Percentiles rank a stretch among this genome's conserved stretches.
These are phyloP conservation scores for Keqinozyma sinolaborantium DNA, from an alignment of 1,139 yeast genomes.

Conservation along the genomic window DNA sequence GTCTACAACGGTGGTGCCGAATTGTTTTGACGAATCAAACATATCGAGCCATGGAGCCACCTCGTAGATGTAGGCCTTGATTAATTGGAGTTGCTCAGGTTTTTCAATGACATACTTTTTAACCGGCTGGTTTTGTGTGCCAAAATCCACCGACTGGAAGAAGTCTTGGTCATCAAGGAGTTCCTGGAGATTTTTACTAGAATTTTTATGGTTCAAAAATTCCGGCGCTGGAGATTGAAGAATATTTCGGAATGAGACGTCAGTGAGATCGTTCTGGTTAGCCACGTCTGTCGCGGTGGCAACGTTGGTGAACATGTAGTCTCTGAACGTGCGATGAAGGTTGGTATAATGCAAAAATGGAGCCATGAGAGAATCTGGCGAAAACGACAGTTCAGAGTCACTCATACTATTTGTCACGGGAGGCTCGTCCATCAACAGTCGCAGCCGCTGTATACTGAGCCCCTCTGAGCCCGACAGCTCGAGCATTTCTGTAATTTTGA, in stretches of 20 bases:
- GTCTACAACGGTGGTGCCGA: slow-evolving; percentile 20
- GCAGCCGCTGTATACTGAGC: not conserved
- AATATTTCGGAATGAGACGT: slow-evolving; percentile 11
- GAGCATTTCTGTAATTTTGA: too few species aligned
- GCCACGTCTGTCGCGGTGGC: slow-evolving; percentile 6
- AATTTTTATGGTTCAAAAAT: slow-evolving; percentile 5
- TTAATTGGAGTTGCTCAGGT: slow-evolving; percentile 16
- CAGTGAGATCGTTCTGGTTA: slow-evolving; percentile 5
- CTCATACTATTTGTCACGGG: not conserved
- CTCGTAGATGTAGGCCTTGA: slow-evolving; percentile 23
- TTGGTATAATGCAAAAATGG: slow-evolving; percentile 16
- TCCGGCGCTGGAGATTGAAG: slow-evolving; percentile 11
- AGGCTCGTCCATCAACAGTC: not conserved
- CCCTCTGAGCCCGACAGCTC: not conserved
- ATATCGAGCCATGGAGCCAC: slow-evolving; percentile 33
- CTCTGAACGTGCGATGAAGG: slow-evolving; percentile 22
- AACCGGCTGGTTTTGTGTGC: not conserved
- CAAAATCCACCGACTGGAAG: slow-evolving; percentile 1
- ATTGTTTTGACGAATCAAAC: slow-evolving; percentile 25
- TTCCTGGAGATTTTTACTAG: slow-evolving; percentile 11
- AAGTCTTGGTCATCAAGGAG: slow-evolving; percentile 7
- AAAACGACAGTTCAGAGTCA: slow-evolving; percentile 3
- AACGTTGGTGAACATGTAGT: slow-evolving; percentile 29
- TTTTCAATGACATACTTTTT: slow-evolving; percentile 4
- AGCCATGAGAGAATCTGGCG: slow-evolving; percentile 12